Evolutionary conservation across 805 yeast species (phyloP), one percentile per base, ranked within the genome.

Genomic region (Metschnikowia proteae): DNA sequence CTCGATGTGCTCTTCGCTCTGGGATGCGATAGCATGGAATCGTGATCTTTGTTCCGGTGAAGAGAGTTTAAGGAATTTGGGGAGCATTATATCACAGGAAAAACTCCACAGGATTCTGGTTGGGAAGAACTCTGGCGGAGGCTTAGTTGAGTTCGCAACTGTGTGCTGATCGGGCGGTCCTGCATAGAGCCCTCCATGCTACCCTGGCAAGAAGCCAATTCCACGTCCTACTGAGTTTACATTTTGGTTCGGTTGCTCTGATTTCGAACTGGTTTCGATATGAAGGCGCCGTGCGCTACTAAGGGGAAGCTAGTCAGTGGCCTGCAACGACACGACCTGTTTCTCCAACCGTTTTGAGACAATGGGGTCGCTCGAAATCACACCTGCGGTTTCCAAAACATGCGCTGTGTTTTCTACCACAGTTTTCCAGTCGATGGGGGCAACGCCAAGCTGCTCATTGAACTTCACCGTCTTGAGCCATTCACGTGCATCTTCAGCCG

Each of bases 391-490:
- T 50, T 74, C 66, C 56, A 88, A 74, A 6, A 83, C 76, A 5
- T 66, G 61, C 4, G 79, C 71, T 0, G 96, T 87, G 53, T 81
- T 80, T 9, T 56, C 62, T 6, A 80, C 74, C 6, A 86, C 76
- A 8, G 60, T 65, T 4, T 71, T 67, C 67, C 80, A 80, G 47
- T 86, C 78, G 13, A 77, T 62, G 1, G 68, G 64, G 9, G 42
- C 54, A 28, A 46, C 43, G 0, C 75, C 80, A 13, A 78, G 61
- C 9, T 63, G 48, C 38, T 75, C 70, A 34, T 74, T 66, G 66
- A 89, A 90, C 54, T 72, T 59, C 6, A 90, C 97, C 0, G 95
- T 86, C 55, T 83, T 76, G 51, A 85, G 71, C 97, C 97, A 90
- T 51, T 80, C 85, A 25, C 72, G 66, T 6, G 96, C 95, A 64